A percentile compares a stretch with the other conserved stretches of the same genome.
These are phyloP conservation scores for Penicillium brasilianum DNA, from an alignment of 2,329 filamentous ascomycete species.

Conservation along the genomic window DNA sequence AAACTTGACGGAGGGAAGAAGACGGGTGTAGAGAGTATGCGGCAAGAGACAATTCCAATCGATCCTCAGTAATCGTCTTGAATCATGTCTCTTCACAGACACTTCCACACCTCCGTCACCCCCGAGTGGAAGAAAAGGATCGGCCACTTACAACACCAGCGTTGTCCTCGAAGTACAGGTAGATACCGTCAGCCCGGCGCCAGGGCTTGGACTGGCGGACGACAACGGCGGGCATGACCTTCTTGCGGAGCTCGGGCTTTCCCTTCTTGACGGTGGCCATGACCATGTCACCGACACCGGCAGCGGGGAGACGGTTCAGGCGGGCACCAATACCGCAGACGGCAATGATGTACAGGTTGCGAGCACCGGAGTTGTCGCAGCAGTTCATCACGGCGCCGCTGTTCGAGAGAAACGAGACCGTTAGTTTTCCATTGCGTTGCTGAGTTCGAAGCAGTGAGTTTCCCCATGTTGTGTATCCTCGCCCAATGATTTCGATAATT, in stretches of 20 bases:
- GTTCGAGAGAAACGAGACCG: constrained; percentile 31
- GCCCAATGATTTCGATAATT: constrained; percentile 18
- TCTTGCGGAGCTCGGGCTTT: constrained; percentile 99
- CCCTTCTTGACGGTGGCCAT: constrained; percentile 99
- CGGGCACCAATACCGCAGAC: constrained; percentile 98
- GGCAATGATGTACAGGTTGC: constrained; percentile 99
- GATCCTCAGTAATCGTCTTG: background rate
- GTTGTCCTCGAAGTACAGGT: constrained; percentile 99
- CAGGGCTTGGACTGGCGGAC: constrained; percentile 99
- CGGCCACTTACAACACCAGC: constrained; percentile 84
- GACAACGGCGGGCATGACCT: constrained; percentile 99
- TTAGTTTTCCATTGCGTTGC: constrained; percentile 29
- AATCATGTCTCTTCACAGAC: background rate
- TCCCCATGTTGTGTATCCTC: constrained; percentile 19
- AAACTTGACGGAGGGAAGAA: background rate
- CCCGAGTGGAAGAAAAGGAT: background rate
- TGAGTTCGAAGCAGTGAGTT: constrained; percentile 18
- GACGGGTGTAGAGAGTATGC: background rate
- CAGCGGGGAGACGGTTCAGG: constrained; percentile 95
- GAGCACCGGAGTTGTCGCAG: constrained; percentile 98
- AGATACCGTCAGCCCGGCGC: constrained; percentile 97
- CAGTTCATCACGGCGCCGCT: constrained; percentile 99
- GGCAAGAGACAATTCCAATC: background rate
- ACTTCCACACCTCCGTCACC: background rate
- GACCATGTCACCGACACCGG: constrained; percentile 99